These are phyloP conservation scores for Paraleonurus japonicus DNA, from an alignment of 257 asterid genomes.

Conservation along the genomic window DNA sequence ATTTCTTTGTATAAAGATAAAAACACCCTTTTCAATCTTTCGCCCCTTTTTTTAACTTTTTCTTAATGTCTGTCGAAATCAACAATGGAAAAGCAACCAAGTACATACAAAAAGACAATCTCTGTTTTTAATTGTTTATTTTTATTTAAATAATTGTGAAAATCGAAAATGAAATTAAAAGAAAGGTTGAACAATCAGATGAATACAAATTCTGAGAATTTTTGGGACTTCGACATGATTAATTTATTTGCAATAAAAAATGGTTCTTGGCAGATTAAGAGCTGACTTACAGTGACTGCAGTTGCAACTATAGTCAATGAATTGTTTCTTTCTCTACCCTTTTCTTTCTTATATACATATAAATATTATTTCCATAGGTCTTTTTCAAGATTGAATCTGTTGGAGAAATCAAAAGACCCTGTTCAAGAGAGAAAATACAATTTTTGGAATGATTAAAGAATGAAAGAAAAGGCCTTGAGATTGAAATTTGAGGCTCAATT, in stretches of 20 bases:
- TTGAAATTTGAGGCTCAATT: constrained; percentile 23
- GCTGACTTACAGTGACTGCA: constrained; percentile 62
- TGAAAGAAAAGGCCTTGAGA: constrained; percentile 20
- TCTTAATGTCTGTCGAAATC: constrained; percentile 19
- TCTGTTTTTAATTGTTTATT: neutral
- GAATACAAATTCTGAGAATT: constrained; percentile 26
- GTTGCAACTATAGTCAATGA: constrained; percentile 28
- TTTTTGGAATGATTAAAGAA: constrained; percentile 16
- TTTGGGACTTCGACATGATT: constrained; percentile 25
- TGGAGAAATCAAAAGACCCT: constrained; percentile 26
- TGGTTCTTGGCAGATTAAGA: constrained; percentile 36
- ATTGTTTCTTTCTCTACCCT: neutral
- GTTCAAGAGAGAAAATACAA: neutral
- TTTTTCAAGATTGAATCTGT: constrained; percentile 33
- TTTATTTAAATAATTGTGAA: neutral
- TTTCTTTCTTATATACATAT: neutral
- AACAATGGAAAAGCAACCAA: constrained; percentile 20
- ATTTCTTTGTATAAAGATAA: constrained; percentile 13
- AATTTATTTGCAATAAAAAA: constrained; percentile 22
- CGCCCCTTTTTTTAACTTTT: constrained; percentile 5
- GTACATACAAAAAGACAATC: constrained; percentile 32
- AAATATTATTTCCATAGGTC: neutral
- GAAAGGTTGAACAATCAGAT: constrained; percentile 5
- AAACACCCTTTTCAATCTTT: constrained; percentile 33
- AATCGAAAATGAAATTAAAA: constrained; percentile 28